Base-by-base conservation (phyloP, 306 rosid genomes). In the Vicia villosa region DNA sequence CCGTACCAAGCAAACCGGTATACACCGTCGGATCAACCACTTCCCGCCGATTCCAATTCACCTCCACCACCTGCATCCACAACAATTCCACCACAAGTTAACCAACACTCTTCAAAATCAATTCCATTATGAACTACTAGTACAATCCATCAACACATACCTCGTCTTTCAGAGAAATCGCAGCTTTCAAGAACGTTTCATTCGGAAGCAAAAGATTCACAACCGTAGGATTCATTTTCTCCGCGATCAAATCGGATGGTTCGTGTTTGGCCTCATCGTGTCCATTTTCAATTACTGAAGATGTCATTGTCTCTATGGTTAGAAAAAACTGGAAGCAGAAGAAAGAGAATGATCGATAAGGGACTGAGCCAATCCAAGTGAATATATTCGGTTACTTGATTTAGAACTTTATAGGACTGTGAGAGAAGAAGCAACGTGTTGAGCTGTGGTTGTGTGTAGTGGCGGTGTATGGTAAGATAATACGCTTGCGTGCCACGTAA, bases 1-100 rank as follows among this genome's bases (percentile, higher is more conserved):
- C 96, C 5, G 98, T 88, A 8, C 96, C 98, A 4, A 90, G 84
- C 30, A 93, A 61, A 62, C 98, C 98, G 55, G 85, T 57, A 36
- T 85, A 93, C 68, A 73, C 88, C 52, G 93, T 85, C 72, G 90
- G 96, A 75, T 90, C 98, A 20, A 85, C 54, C 54, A 77, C 89
- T 14, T 80, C 83, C 74, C 75, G 24, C 50, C 72, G 77, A 21
- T 70, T 77, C 98, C 93, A 90, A 30, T 83, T 85, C 24, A 51
- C 52, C 73, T 83, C 85, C 80, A 90, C 96, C 71, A 84, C 91
- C 98, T 92, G 28, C 4, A 28, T 34, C 6, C 42, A 26, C 10
- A 17, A 73, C n/a, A n/a, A n/a, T n/a, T n/a, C n/a, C n/a, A n/a
- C n/a, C n/a, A n/a, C n/a, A n/a, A n/a, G n/a, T n/a, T n/a, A n/a